Conservation (phyloP, 2,329 filamentous ascomycete genomes). For the Fusarium mangiferae region DNA sequence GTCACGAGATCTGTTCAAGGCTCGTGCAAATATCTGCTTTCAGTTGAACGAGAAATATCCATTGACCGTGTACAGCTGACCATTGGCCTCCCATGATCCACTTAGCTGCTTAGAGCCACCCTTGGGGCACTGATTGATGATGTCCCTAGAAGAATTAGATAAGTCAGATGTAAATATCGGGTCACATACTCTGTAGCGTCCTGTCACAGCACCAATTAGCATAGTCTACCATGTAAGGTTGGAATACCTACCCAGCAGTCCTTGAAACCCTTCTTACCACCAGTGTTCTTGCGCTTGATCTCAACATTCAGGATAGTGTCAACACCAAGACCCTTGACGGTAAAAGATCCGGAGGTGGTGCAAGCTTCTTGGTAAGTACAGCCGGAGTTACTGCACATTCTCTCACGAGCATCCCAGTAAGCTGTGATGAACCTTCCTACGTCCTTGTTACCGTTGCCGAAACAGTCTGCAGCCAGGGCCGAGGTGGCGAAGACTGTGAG, state of each 20-base stretch:
- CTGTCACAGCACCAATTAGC: background rate
- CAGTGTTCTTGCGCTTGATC: constrained; percentile 17
- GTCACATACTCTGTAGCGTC: constrained; percentile 22
- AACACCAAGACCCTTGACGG: background rate
- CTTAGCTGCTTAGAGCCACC: background rate
- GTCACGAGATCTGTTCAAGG: fast-evolving
- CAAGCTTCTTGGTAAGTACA: constrained; percentile 25
- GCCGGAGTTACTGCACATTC: constrained; percentile 21
- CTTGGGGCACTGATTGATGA: constrained; percentile 24
- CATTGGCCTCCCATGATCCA: constrained; percentile 6
- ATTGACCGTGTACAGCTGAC: constrained; percentile 10
- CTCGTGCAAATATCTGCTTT: background rate
- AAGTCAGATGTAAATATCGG: background rate
- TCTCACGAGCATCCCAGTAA: constrained; percentile 22
- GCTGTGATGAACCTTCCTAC: constrained; percentile 2
- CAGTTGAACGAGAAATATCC: background rate
- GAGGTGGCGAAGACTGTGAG: background rate
- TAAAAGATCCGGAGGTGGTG: background rate
- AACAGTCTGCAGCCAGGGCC: constrained; percentile 17
- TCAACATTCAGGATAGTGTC: constrained; percentile 12
- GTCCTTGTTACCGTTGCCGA: background rate
- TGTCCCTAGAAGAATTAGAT: constrained; percentile 12
- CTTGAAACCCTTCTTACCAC: constrained; percentile 24
- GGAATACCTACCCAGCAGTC: constrained; percentile 26
- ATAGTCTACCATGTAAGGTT: fast-evolving